A percentile compares a stretch with the other conserved stretches of the same genome.
These are phyloP conservation scores for Trypanosoma melophagium DNA, from an alignment of 208 protist genomes.

Conservation along the genomic window DNA sequence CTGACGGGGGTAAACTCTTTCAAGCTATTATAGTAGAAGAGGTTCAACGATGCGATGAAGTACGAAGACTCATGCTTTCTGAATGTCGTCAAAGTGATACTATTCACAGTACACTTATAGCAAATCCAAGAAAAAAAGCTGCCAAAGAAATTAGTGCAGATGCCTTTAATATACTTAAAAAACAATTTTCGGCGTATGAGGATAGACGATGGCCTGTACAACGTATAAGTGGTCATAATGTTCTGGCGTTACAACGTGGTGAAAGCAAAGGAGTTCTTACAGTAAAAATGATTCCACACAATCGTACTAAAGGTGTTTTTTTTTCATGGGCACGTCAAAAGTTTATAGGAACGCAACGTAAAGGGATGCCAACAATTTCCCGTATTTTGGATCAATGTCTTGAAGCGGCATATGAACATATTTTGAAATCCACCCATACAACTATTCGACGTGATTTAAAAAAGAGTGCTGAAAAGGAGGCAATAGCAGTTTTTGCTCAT, in stretches of 20 bases:
- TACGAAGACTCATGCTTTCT: constrained; percentile 41
- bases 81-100: constrained; percentile 39
- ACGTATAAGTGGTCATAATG: constrained; percentile 48
- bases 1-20: constrained; percentile 56
- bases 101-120: constrained; percentile 40
- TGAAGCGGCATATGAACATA: constrained; percentile 39
- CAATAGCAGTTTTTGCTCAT: constrained; percentile 76
- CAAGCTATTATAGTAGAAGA: constrained; percentile 68
- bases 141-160: constrained; percentile 60
- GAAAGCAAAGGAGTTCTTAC: constrained; percentile 67
- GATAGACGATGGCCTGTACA: constrained; percentile 43
- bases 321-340: constrained; percentile 25
- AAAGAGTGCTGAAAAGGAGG: constrained; percentile 75
- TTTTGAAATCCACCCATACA: constrained; percentile 43
- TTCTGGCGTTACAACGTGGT: constrained; percentile 70
- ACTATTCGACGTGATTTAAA: constrained; percentile 62
- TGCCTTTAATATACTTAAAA: constrained; percentile 48
- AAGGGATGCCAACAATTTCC: constrained; percentile 30
- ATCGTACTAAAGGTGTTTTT: constrained; percentile 39
- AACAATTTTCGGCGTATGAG: constrained; percentile 71
- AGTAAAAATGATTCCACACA: constrained; percentile 43
- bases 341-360: constrained; percentile 30
- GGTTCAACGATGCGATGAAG: constrained; percentile 54
- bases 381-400: constrained; percentile 27
- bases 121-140: constrained; percentile 55